Evolutionary conservation across 352 stramenopile species (phyloP).

Genomic region (Elongisporangium senticosum): DNA sequence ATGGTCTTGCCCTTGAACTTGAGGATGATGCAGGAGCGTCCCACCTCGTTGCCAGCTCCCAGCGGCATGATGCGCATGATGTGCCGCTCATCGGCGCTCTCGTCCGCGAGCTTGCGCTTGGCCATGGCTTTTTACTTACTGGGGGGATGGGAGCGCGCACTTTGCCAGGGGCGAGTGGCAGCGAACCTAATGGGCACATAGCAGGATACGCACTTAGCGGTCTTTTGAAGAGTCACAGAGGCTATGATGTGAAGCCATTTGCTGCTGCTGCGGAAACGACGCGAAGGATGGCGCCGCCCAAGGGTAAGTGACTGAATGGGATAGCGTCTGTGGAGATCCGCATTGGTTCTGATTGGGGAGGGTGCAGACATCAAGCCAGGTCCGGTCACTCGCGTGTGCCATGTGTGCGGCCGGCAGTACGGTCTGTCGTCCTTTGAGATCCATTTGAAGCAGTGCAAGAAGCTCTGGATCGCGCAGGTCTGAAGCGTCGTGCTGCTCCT

Average conservation of each 20-base stretch:
- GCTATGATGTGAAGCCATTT: neutral
- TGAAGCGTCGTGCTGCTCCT: no score
- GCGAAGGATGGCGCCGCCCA: neutral
- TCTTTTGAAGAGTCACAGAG: neutral
- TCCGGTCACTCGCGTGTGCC: slow-evolving; percentile 67
- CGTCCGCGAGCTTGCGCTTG: slow-evolving; percentile 68
- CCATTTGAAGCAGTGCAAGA: slow-evolving; percentile 83
- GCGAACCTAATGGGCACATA: neutral
- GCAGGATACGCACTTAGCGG: neutral
- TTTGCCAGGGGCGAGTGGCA: neutral
- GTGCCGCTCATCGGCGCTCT: slow-evolving; percentile 79
- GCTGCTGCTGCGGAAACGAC: neutral
- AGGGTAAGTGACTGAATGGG: neutral
- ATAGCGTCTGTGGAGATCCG: neutral
- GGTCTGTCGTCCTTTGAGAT: slow-evolving; percentile 80
- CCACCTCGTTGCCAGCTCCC: slow-evolving; percentile 98
- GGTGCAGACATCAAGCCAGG: slow-evolving; percentile 29
- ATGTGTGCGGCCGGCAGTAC: slow-evolving; percentile 77
- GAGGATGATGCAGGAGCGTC: slow-evolving; percentile 98
- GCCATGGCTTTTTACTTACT: slow-evolving; percentile 26
- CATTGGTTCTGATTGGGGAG: neutral
- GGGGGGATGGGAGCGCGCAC: neutral
- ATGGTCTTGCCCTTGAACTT: slow-evolving; percentile 99
- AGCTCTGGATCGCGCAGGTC: slow-evolving; percentile 66
- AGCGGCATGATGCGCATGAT: slow-evolving; percentile 94